Percentiles rank a stretch among this genome's conserved stretches.
Conservation (phyloP, 2,329 filamentous ascomycete genomes). For the Trichothecium roseum region DNA sequence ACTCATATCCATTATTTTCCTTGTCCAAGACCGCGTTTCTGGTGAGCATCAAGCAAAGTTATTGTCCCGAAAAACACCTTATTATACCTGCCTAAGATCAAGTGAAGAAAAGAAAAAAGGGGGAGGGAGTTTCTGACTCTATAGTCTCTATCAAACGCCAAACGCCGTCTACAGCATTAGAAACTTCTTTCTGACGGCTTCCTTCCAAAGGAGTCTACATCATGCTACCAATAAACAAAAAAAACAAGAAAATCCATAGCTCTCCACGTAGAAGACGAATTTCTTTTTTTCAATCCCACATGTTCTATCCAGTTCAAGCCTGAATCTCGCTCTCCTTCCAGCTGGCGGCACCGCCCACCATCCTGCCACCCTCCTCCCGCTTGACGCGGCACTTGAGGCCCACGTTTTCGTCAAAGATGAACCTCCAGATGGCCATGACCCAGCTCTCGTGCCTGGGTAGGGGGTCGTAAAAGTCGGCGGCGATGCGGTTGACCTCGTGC, state of each 20-base stretch:
- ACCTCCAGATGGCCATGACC: slow-evolving; percentile 89
- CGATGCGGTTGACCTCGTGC: slow-evolving; percentile 65
- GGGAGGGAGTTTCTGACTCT: too few relatives aligned
- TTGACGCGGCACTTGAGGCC: slow-evolving; percentile 91
- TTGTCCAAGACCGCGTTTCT: too few relatives aligned
- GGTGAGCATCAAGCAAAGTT: too few relatives aligned
- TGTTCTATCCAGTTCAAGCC: slow-evolving; percentile 30
- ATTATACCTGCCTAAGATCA: too few relatives aligned
- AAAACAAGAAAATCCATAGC: slow-evolving; percentile 3
- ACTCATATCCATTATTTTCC: too few relatives aligned
- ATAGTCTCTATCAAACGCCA: too few relatives aligned
- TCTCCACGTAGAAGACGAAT: too few relatives aligned
- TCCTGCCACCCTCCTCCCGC: slow-evolving; percentile 63
- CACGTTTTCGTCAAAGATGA: slow-evolving; percentile 82
- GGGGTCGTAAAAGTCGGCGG: slow-evolving; percentile 83
- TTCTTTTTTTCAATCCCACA: slow-evolving; percentile 7
- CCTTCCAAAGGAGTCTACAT: not conserved
- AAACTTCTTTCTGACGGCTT: too few relatives aligned
- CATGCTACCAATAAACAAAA: not conserved
- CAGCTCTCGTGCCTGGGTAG: slow-evolving; percentile 84
- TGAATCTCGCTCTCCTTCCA: slow-evolving; percentile 65
- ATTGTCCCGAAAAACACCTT: too few relatives aligned
- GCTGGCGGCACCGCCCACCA: slow-evolving; percentile 39
- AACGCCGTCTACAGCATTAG: too few relatives aligned
- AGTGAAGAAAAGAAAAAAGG: too few relatives aligned